These are phyloP conservation scores for Fusarium caatingaense DNA, from an alignment of 2,329 filamentous ascomycete species.

Conservation along the genomic window DNA sequence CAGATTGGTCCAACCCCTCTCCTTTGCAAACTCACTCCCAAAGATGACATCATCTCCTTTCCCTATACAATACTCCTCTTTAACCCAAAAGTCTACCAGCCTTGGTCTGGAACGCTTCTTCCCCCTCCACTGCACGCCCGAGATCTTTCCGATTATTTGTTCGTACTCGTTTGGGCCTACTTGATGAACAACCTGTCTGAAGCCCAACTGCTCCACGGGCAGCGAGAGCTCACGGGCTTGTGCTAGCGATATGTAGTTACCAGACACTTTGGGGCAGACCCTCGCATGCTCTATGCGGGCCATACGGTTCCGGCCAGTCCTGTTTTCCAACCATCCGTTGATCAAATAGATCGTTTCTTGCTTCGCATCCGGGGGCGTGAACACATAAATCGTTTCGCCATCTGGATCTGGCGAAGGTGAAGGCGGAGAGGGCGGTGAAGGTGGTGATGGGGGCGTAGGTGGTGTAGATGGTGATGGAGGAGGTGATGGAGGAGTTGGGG, in stretches of 20 bases:
- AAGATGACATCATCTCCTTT: not conserved
- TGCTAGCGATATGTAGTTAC: not conserved
- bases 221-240: not conserved
- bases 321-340: not conserved
- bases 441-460: not conserved
- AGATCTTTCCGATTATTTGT: not conserved
- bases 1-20: too few relatives aligned
- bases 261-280: fast-evolving
- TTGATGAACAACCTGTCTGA: too few relatives aligned
- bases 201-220: fast-evolving
- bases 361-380: too few relatives aligned
- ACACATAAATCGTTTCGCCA: too few relatives aligned
- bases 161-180: too few relatives aligned
- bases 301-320: not conserved
- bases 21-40: not conserved
- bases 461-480: too few relatives aligned
- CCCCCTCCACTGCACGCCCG: not conserved
- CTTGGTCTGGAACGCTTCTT: not conserved
- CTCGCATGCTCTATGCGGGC: not conserved
- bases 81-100: not conserved
- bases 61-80: not conserved
- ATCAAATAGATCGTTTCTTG: too few relatives aligned
- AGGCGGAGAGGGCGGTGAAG: too few relatives aligned
- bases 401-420: too few relatives aligned
- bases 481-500: too few relatives aligned